Base-by-base conservation (phyloP, 257 asterid species). In the Paraleonurus japonicus region DNA sequence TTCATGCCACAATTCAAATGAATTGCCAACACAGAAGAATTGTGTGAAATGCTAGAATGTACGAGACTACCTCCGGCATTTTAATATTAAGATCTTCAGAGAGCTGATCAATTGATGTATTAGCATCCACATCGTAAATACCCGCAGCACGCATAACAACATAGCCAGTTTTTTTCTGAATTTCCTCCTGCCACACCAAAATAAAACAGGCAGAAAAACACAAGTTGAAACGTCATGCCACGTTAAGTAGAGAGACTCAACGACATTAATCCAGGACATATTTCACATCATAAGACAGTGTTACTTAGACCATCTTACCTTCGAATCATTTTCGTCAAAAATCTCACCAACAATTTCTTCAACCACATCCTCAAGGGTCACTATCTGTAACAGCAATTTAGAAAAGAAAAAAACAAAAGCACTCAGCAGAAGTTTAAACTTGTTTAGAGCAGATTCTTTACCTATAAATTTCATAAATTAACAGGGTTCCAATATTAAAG, bases 321-420 rank as follows among this genome's bases (percentile, higher is more conserved):
- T 92, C 10, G 99, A 95, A 79, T 95, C 99, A 65, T 95, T 92
- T 87, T 95, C 99, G 15, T 95, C 99, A 76, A 92, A 92, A 72
- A 95, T 92, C 82, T 95, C 99, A 78, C 99, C 99, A 80, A 95
- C 99, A 75, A 95, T 95, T 83, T 95, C 99, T 81, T 92, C 99
- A 73, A 95, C 98, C 83, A 95, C 98, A 20, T 95, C 98, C 81
- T 95, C 99, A 77, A 95, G 98, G 70, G 99, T 95, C 58, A 95
- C 99, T 50, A 95, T 80, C 99, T 95, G 96, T 74, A 60, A 53
- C 53, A 62, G 60, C 68, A 79, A 32, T 17, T 45, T 13, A 15
- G 24, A 7, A 50, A 50, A 7, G 2, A 78, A 70, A 74, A 53
- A 62, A 69, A 57, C 30, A 76, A 1, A 28, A 55, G 30, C 62